These are phyloP conservation scores for Fusarium ambrosium DNA, from an alignment of 2,329 filamentous ascomycete species.

Conservation along the genomic window DNA sequence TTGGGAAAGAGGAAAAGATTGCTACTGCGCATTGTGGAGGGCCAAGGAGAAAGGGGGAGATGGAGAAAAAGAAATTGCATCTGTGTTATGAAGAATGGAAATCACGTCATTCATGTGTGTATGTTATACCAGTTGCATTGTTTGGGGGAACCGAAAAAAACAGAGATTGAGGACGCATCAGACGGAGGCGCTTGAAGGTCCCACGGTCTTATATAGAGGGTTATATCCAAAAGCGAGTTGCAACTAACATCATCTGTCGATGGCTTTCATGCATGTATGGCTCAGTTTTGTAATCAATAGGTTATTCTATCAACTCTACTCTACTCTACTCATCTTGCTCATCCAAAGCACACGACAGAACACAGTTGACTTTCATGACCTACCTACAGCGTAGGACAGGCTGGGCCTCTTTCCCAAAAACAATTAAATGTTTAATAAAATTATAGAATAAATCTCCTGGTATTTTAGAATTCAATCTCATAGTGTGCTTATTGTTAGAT, in stretches of 20 bases:
- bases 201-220: conserved; percentile 19
- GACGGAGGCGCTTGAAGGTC: conserved; percentile 3
- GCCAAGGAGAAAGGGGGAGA: neutral
- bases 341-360: too few relatives aligned
- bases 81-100: neutral
- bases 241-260: conserved; percentile 9
- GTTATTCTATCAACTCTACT: neutral
- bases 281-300: neutral
- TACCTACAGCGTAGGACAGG: too few relatives aligned
- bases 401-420: too few relatives aligned
- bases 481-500: too few relatives aligned
- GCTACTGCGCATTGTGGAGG: conserved; percentile 1
- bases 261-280: neutral
- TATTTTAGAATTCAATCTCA: too few relatives aligned
- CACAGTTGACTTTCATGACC: too few relatives aligned
- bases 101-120: conserved; percentile 8
- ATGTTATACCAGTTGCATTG: conserved; percentile 28
- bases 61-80: conserved; percentile 29
- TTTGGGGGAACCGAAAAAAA: conserved; percentile 11
- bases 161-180: conserved; percentile 15
- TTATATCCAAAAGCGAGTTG: conserved; percentile 23
- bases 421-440: too few relatives aligned
- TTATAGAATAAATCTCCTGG: too few relatives aligned
- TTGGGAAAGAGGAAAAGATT: neutral
- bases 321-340: neutral